Evolutionary conservation across 352 stramenopile species (phyloP), one percentile per base, ranked within the genome.

Genomic region (Peronosclerospora sorghi): DNA sequence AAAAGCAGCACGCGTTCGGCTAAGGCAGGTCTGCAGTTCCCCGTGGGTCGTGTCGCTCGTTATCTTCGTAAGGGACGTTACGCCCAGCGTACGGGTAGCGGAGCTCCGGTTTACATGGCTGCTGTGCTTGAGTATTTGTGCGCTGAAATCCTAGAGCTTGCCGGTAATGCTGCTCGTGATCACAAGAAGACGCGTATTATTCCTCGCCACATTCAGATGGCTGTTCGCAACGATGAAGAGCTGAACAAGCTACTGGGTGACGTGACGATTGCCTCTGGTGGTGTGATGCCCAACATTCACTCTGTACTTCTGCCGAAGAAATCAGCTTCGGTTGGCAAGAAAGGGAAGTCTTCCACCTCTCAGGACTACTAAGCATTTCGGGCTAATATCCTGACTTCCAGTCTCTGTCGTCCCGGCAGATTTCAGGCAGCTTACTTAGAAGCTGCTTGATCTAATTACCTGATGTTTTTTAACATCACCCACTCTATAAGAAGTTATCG

Each of bases 121-220:
- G 85, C 92, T 43, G 87, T 98, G 9, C 68, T 97, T 4, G 90
- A 97, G 59, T 97, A 97, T 65, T 62, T 97, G 7, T 92, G 77
- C 50, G 91, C 90, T 39, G 90, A 97, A 68, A 96, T 97, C 52
- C 71, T 98, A 20, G 91, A 98, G 59, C 67, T 98, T 13, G 91
- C 91, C 13, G 91, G 89, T 18, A 98, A 98, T 62, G 89, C 91
- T 37, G 88, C 91, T 17, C 79, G 86, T 45, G 88, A 97, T 66
- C 96, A 97, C 81, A 98, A 98, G 81, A 98, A 98, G 83, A 83
- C 69, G 43, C 79, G 92, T 63, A 97, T 98, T 60, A 89, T 97
- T 35, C 93, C 94, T 18, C 85, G 92, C 46, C 93, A 98, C 78
- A 96, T 98, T 46, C 94, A 96, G 72, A 75, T 97, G 44, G 90